Evolutionary conservation across 495 filamentous ascomycete species (phyloP).

Genomic region (Apodospora peruviana): DNA sequence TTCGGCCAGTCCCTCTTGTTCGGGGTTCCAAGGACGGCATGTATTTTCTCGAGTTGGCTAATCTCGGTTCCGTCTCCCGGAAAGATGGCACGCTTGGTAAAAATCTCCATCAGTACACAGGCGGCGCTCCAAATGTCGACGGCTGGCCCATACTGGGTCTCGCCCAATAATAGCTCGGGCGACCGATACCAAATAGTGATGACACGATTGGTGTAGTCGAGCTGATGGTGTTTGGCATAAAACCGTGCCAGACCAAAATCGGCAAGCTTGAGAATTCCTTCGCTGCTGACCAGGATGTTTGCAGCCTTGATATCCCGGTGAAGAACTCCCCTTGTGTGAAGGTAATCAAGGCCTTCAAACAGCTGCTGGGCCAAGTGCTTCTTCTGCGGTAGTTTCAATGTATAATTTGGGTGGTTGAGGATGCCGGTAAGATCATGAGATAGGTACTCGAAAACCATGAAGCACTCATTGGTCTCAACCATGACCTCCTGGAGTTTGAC

Average conservation of each 20-base stretch:
- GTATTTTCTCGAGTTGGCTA: slow-evolving; percentile 93
- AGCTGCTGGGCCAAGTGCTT: slow-evolving; percentile 92
- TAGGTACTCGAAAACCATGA: slow-evolving; percentile 99
- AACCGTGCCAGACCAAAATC: slow-evolving; percentile 98
- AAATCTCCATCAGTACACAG: slow-evolving; percentile 95
- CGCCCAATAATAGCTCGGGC: slow-evolving; percentile 87
- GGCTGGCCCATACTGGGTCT: slow-evolving; percentile 88
- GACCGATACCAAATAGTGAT: slow-evolving; percentile 98
- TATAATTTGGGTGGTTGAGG: slow-evolving; percentile 91
- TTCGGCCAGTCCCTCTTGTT: slow-evolving; percentile 79
- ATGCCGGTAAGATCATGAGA: slow-evolving; percentile 72
- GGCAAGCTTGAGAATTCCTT: slow-evolving; percentile 91
- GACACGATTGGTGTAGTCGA: slow-evolving; percentile 98
- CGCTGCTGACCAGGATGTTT: slow-evolving; percentile 97
- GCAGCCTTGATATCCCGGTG: slow-evolving; percentile 98
- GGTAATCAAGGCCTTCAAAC: slow-evolving; percentile 89
- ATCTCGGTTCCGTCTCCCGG: slow-evolving; percentile 92
- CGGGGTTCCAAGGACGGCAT: slow-evolving; percentile 86
- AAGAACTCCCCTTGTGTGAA: slow-evolving; percentile 87
- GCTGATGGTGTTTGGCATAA: slow-evolving; percentile 83
- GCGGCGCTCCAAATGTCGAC: slow-evolving; percentile 98
- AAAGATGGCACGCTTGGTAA: slow-evolving; percentile 91
- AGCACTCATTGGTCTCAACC: slow-evolving; percentile 98
- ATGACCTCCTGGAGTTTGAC: slow-evolving; percentile 90
- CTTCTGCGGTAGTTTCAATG: slow-evolving; percentile 78